Evolutionary conservation across 2,329 filamentous ascomycete genomes (phyloP).

Genomic region (Paraphaeosphaeria sporulosa): DNA sequence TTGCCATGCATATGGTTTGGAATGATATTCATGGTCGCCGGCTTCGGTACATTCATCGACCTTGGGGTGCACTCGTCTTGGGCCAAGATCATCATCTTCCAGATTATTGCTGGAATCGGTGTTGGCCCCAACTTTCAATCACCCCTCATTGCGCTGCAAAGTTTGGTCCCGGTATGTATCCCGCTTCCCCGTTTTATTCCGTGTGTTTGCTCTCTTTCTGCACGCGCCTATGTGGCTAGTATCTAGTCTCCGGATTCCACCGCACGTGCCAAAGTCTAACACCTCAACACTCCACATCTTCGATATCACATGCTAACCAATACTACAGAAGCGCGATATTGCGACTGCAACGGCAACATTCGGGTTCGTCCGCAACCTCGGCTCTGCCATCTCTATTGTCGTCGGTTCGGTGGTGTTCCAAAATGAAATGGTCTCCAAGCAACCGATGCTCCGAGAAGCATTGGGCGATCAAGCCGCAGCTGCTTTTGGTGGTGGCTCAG

Average conservation of each 20-base stretch:
- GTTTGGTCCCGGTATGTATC: conserved; percentile 59
- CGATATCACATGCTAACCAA: conserved; percentile 22
- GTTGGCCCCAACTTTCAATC: conserved; percentile 74
- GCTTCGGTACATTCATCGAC: conserved; percentile 50
- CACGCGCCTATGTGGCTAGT: conserved; percentile 3
- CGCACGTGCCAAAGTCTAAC: neutral
- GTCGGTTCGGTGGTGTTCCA: conserved; percentile 82
- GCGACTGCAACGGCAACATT: conserved; percentile 74
- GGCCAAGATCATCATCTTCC: conserved; percentile 51
- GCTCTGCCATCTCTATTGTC: conserved; percentile 72
- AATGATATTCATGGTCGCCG: conserved; percentile 46
- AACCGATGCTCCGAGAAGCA: conserved; percentile 55
- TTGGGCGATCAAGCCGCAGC: conserved; percentile 61
- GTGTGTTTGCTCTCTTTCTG: neutral
- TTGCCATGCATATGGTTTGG: conserved; percentile 50
- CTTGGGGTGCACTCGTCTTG: conserved; percentile 42
- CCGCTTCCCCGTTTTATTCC: neutral
- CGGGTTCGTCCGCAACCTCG: conserved; percentile 72
- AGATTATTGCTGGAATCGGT: conserved; percentile 50
- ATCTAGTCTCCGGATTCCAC: neutral
- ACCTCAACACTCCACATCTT: conserved; percentile 7
- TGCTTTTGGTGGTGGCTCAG: conserved; percentile 65
- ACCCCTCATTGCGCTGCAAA: conserved; percentile 73
- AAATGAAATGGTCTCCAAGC: conserved; percentile 71
- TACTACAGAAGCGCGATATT: conserved; percentile 61